phyloP scores from a whole-genome alignment of 2,329 filamentous ascomycete genomes.

The Teratosphaeria nubilosa region DNA sequence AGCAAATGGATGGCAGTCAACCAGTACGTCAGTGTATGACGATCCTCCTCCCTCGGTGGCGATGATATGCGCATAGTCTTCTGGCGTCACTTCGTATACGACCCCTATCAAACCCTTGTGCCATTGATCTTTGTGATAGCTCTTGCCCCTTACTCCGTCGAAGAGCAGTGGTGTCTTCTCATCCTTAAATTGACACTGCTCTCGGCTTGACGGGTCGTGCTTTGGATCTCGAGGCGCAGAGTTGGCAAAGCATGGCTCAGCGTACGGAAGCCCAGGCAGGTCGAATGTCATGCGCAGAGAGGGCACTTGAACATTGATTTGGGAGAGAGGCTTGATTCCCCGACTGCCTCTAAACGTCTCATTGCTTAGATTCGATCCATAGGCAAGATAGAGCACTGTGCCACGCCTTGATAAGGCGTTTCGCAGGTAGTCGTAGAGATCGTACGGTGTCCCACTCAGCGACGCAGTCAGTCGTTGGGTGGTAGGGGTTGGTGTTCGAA shows the following conservation, averaged over 20 bases:
- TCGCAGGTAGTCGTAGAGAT: slow-evolving; percentile 12
- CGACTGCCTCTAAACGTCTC: slow-evolving; percentile 70
- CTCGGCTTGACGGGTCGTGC: slow-evolving; percentile 15
- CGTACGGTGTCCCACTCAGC: slow-evolving; percentile 10
- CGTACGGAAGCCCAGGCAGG: slow-evolving; percentile 74
- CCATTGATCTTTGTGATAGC: slow-evolving; percentile 46
- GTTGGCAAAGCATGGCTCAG: slow-evolving; percentile 88
- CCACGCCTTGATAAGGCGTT: slow-evolving; percentile 5
- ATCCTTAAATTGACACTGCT: slow-evolving; percentile 7
- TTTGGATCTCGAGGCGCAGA: slow-evolving; percentile 48
- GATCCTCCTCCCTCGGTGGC: slow-evolving; percentile 80
- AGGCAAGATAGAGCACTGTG: slow-evolving; percentile 47
- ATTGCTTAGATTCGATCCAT: slow-evolving; percentile 79
- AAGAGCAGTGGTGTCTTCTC: slow-evolving; percentile 23
- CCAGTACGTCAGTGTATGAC: slow-evolving; percentile 72
- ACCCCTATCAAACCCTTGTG: slow-evolving; percentile 78
- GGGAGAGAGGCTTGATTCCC: slow-evolving; percentile 70
- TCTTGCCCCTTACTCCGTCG: slow-evolving; percentile 4
- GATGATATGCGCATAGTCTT: slow-evolving; percentile 78
- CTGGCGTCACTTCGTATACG: slow-evolving; percentile 82
- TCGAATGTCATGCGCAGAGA: slow-evolving; percentile 71
- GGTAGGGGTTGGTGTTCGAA: slow-evolving; percentile 1
- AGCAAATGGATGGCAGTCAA: slow-evolving; percentile 65
- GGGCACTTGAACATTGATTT: slow-evolving; percentile 73
- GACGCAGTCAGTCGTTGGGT: slow-evolving; percentile 11